These are phyloP conservation scores for Nannizziopsis barbatae DNA, from an alignment of 2,329 filamentous ascomycete species.

Conservation along the genomic window DNA sequence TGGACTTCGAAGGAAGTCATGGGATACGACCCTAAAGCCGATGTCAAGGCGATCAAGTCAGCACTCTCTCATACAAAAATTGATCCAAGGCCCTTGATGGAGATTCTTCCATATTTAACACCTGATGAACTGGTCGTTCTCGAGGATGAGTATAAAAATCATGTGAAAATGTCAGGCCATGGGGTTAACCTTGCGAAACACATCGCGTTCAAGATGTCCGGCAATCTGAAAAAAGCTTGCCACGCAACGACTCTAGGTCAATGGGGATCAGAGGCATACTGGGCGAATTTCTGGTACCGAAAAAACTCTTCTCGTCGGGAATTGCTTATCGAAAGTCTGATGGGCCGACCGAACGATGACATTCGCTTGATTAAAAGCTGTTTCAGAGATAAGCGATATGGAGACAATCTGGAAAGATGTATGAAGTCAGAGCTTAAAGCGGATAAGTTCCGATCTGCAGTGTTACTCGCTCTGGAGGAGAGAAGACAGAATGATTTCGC, in stretches of 20 bases:
- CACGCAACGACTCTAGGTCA: slow-evolving; percentile 80
- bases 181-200: slow-evolving; percentile 43
- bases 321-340: slow-evolving; percentile 81
- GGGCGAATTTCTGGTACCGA: slow-evolving; percentile 98
- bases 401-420: slow-evolving; percentile 66
- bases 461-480: slow-evolving; percentile 73
- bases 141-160: slow-evolving; percentile 77
- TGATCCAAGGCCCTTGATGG: slow-evolving; percentile 61
- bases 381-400: slow-evolving; percentile 87
- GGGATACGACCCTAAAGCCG: slow-evolving; percentile 75
- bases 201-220: slow-evolving; percentile 35
- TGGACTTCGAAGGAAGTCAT: slow-evolving; percentile 46
- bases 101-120: slow-evolving; percentile 71
- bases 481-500: slow-evolving; percentile 72
- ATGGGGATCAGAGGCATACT: slow-evolving; percentile 92
- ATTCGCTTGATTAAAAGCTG: slow-evolving; percentile 74
- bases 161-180: slow-evolving; percentile 55
- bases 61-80: slow-evolving; percentile 60
- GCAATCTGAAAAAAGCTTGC: slow-evolving; percentile 74
- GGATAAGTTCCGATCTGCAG: slow-evolving; percentile 87
- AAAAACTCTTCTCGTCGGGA: slow-evolving; percentile 73
- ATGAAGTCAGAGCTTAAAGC: slow-evolving; percentile 90
- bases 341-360: slow-evolving; percentile 82
- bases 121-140: slow-evolving; percentile 82
- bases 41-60: slow-evolving; percentile 63